Conservation (phyloP, 2,329 filamentous ascomycete species). For the Aspergillus sp. region DNA sequence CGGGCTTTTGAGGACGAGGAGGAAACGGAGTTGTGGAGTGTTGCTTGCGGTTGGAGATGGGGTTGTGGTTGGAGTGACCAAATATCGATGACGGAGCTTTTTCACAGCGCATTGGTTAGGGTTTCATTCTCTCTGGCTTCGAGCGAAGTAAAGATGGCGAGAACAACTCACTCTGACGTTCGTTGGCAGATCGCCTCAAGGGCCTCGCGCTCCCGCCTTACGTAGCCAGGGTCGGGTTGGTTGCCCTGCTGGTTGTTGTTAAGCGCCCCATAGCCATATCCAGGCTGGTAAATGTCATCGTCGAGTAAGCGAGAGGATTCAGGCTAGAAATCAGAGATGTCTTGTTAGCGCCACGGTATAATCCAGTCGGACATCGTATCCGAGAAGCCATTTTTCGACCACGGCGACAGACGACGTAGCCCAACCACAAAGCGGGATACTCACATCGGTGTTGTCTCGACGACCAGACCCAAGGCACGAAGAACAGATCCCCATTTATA, state of each 20-base stretch:
- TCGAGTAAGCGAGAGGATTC: constrained; percentile 47
- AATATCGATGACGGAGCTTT: constrained; percentile 45
- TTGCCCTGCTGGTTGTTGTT: constrained; percentile 36
- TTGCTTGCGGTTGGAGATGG: constrained; percentile 39
- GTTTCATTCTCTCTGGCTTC: background rate
- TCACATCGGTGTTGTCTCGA: constrained; percentile 39
- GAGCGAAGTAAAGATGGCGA: background rate
- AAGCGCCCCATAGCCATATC: constrained; percentile 45
- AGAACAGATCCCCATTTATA: constrained; percentile 45
- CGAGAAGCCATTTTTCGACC: background rate
- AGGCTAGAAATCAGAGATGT: constrained; percentile 23
- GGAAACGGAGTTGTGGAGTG: constrained; percentile 32
- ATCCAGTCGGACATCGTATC: background rate
- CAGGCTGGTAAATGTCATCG: constrained; percentile 45
- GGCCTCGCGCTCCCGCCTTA: constrained; percentile 46
- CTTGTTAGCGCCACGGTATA: background rate
- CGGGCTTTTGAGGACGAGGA: constrained; percentile 26
- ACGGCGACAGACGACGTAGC: background rate
- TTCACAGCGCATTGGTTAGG: background rate
- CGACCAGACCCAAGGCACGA: constrained; percentile 44
- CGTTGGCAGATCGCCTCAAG: constrained; percentile 48
- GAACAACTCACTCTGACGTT: constrained; percentile 44
- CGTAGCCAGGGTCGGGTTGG: constrained; percentile 43
- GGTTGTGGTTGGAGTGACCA: constrained; percentile 46
- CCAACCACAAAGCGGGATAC: constrained; percentile 2